Conservation (phyloP, 2,329 filamentous ascomycete species). For the Diplodia corticola region DNA sequence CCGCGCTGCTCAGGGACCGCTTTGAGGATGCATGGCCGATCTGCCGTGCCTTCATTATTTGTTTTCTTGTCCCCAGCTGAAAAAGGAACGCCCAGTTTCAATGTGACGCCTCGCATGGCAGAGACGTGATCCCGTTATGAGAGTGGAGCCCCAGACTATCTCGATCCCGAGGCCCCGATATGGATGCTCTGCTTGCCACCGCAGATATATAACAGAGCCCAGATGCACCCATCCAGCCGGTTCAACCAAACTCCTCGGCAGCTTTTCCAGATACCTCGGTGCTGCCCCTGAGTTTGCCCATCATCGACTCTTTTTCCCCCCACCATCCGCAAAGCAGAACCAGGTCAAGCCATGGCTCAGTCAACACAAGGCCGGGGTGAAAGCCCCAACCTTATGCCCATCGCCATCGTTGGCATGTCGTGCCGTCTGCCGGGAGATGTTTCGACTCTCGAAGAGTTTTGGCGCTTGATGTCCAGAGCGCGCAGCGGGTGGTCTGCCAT, state of each 20-base stretch:
- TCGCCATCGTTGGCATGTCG: constrained; percentile 41
- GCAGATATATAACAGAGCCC: constrained; percentile 6
- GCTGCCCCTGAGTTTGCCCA: not conserved
- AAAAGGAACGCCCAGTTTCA: constrained; percentile 12
- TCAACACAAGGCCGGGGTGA: not conserved
- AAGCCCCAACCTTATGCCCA: constrained; percentile 24
- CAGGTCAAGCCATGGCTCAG: constrained; percentile 5
- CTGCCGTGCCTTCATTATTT: not conserved
- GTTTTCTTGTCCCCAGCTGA: not conserved
- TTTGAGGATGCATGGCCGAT: not conserved
- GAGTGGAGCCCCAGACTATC: not conserved
- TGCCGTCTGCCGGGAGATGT: constrained; percentile 38
- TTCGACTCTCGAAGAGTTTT: constrained; percentile 35
- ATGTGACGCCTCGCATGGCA: not conserved
- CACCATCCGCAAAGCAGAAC: not conserved
- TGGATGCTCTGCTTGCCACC: no score
- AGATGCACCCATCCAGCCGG: not conserved
- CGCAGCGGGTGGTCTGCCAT: constrained; percentile 37
- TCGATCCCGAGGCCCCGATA: not conserved
- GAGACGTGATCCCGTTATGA: constrained; percentile 1
- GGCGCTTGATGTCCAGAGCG: constrained; percentile 36
- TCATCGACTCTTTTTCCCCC: not conserved
- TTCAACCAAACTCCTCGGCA: not conserved
- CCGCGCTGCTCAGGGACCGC: not conserved
- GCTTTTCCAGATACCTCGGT: not conserved